phyloP scores from a whole-genome alignment of 768 basidiomycete genomes.

The Coprinopsis cinerea region DNA sequence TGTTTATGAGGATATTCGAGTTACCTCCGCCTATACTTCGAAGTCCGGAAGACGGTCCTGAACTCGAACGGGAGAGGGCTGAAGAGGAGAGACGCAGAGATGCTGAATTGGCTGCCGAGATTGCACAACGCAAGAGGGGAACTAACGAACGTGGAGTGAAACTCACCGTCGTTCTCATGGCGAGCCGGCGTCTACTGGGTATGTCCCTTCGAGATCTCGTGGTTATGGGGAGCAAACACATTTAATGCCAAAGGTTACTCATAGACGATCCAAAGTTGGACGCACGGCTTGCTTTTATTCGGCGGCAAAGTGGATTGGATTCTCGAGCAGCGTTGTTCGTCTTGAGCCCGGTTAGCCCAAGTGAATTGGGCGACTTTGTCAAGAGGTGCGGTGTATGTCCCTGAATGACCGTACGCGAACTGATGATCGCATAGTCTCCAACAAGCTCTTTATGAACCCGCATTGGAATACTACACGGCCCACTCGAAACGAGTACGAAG shows the following conservation, averaged over 20 bases:
- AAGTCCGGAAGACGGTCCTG: slow-evolving; percentile 50
- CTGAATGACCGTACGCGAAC: too few relatives aligned
- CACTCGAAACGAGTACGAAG: slow-evolving; percentile 90
- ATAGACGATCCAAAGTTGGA: slow-evolving; percentile 85
- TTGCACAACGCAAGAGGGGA: slow-evolving; percentile 71
- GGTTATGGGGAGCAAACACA: not conserved
- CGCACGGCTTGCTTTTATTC: slow-evolving; percentile 75
- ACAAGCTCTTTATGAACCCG: slow-evolving; percentile 82
- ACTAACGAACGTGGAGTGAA: slow-evolving; percentile 87
- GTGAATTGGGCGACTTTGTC: slow-evolving; percentile 87
- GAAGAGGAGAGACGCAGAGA: slow-evolving; percentile 71
- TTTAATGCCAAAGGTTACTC: not conserved
- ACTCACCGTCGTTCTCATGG: slow-evolving; percentile 88
- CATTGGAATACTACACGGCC: slow-evolving; percentile 87
- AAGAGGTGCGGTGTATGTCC: too few relatives aligned
- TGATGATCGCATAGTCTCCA: slow-evolving; percentile 53
- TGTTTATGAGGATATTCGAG: slow-evolving; percentile 85
- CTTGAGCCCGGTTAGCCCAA: slow-evolving; percentile 82
- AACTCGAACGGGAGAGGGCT: slow-evolving; percentile 48
- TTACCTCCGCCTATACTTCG: slow-evolving; percentile 36
- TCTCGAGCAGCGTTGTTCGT: slow-evolving; percentile 92
- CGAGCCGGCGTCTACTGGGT: slow-evolving; percentile 87
- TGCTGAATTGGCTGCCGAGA: slow-evolving; percentile 70
- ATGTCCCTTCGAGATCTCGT: slow-evolving; percentile 21
- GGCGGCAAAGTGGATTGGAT: slow-evolving; percentile 84